Evolutionary conservation across 2,329 filamentous ascomycete genomes (phyloP).

Genomic region (Penicillium sumatraense): DNA sequence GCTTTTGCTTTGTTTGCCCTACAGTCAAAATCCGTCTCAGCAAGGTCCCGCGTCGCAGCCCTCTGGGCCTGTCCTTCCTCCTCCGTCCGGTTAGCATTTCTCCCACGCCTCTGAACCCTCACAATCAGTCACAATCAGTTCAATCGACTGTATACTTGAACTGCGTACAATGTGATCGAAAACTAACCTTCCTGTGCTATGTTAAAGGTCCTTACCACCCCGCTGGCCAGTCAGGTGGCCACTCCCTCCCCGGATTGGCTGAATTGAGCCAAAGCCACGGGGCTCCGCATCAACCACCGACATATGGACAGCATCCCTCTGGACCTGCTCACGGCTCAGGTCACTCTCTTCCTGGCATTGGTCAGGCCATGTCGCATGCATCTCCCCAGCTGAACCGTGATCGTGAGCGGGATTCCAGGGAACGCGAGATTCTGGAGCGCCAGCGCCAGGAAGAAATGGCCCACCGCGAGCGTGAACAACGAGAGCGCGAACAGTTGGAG

Average conservation of each 20-base stretch:
- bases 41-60: constrained; percentile 44
- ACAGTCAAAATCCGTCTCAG: constrained; percentile 44
- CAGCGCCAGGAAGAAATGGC: constrained; percentile 61
- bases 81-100: constrained; percentile 42
- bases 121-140: background rate
- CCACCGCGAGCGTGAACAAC: constrained; percentile 60
- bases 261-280: constrained; percentile 51
- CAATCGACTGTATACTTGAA: background rate
- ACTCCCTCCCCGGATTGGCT: constrained; percentile 51
- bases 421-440: constrained; percentile 56
- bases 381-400: constrained; percentile 49
- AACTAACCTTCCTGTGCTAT: constrained; percentile 3
- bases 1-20: constrained; percentile 4
- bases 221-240: constrained; percentile 46
- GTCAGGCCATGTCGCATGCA: constrained; percentile 48
- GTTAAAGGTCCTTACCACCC: constrained; percentile 46
- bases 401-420: constrained; percentile 57
- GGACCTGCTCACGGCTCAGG: constrained; percentile 40
- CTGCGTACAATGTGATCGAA: background rate
- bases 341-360: constrained; percentile 47
- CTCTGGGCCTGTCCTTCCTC: constrained; percentile 45
- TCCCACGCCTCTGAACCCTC: constrained; percentile 6
- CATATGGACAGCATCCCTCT: constrained; percentile 48
- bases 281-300: constrained; percentile 45
- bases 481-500: constrained; percentile 59